Percentiles rank a stretch among this genome's conserved stretches.
Evolutionary conservation across 2,329 filamentous ascomycete species (phyloP).

Genomic region (Neocucurbitaria cava): DNA sequence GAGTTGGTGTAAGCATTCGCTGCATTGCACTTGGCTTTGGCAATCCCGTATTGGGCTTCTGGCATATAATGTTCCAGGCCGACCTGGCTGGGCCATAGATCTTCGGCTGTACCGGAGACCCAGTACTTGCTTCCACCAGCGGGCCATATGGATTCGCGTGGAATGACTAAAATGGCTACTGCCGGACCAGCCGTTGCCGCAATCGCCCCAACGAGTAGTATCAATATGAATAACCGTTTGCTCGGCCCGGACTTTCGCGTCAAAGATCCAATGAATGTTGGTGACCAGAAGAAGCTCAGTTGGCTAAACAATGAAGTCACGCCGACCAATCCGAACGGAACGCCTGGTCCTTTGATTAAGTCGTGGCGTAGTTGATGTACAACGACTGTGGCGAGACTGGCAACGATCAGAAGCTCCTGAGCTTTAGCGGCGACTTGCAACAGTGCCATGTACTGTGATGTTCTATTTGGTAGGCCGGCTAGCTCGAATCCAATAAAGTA

Average conservation of each 20-base stretch:
- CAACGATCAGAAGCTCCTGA: constrained; percentile 10
- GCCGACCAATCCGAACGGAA: neutral
- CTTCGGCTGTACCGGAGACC: neutral
- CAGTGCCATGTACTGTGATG: neutral
- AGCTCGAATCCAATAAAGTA: constrained; percentile 10
- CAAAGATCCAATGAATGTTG: neutral
- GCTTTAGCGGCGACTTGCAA: constrained; percentile 11
- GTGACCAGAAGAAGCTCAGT: constrained; percentile 3
- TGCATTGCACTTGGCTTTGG: neutral
- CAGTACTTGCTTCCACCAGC: neutral
- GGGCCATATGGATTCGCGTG: neutral
- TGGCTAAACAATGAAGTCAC: neutral
- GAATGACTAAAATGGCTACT: constrained; percentile 1
- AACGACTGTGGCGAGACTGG: constrained; percentile 4
- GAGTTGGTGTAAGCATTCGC: neutral
- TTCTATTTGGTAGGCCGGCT: neutral
- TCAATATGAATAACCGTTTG: neutral
- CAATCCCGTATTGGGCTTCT: neutral
- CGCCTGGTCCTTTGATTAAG: neutral
- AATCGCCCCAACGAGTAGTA: neutral
- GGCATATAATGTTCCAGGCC: neutral
- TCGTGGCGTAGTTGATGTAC: constrained; percentile 4
- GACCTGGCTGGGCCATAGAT: neutral
- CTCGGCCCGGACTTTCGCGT: neutral
- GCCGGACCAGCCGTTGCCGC: constrained; percentile 1